Conservation (phyloP, 208 protist genomes). For the Perkinsela sp. region DNA sequence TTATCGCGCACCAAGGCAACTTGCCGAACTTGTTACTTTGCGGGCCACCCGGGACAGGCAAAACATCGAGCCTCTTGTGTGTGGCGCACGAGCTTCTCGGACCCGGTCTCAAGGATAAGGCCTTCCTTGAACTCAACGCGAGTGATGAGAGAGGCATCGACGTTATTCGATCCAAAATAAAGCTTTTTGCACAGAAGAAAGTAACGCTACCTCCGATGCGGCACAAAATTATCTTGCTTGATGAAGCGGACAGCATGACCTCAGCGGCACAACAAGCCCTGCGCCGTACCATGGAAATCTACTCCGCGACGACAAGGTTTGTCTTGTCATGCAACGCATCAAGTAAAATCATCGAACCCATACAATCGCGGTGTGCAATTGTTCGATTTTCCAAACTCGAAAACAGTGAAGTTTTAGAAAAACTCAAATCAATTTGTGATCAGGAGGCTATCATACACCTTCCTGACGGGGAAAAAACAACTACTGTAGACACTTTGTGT, state of each 20-base stretch:
- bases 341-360: slow-evolving; percentile 96
- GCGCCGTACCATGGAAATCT: slow-evolving; percentile 91
- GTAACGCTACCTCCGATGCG: slow-evolving; percentile 49
- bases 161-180: slow-evolving; percentile 91
- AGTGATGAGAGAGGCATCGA: slow-evolving; percentile 94
- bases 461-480: neutral
- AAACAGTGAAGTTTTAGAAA: slow-evolving; percentile 64
- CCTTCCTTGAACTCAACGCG: slow-evolving; percentile 97
- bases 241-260: slow-evolving; percentile 98
- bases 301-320: slow-evolving; percentile 86
- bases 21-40: slow-evolving; percentile 88
- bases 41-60: slow-evolving; percentile 71
- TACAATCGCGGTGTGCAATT: slow-evolving; percentile 78
- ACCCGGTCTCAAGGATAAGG: slow-evolving; percentile 44
- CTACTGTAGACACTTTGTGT: slow-evolving; percentile 5
- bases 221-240: slow-evolving; percentile 97
- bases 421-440: slow-evolving; percentile 62
- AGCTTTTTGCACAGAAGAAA: slow-evolving; percentile 84
- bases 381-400: slow-evolving; percentile 46
- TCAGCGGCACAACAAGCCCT: slow-evolving; percentile 87
- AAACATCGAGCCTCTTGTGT: slow-evolving; percentile 89
- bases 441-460: slow-evolving; percentile 41
- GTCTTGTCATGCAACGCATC: slow-evolving; percentile 94
- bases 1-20: slow-evolving; percentile 84
- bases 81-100: slow-evolving; percentile 75